Percentiles rank a stretch among this genome's conserved stretches.
Conservation (phyloP, 2,329 filamentous ascomycete species). For the Alternaria gansuensis region DNA sequence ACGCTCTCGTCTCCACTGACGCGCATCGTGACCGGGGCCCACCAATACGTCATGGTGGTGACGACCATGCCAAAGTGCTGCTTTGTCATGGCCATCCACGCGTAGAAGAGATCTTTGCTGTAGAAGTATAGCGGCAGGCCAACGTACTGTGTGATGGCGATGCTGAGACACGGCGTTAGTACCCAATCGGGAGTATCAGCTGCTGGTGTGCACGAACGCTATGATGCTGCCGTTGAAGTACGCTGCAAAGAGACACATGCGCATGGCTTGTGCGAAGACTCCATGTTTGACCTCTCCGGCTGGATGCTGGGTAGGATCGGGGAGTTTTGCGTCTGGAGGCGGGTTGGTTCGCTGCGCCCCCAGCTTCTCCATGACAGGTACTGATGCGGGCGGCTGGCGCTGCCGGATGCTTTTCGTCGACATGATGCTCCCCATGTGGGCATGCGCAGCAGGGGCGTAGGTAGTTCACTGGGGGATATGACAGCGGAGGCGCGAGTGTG, state of each 20-base stretch:
- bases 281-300: constrained; percentile 56
- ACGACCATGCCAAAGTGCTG: constrained; percentile 79
- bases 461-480: constrained; percentile 10
- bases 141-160: constrained; percentile 73
- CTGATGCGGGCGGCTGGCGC: constrained; percentile 44
- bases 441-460: constrained; percentile 8
- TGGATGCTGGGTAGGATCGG: constrained; percentile 38
- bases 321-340: constrained; percentile 10
- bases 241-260: constrained; percentile 56
- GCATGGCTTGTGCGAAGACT: constrained; percentile 53
- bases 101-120: constrained; percentile 78
- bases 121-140: constrained; percentile 77
- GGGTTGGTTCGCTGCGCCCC: constrained; percentile 25
- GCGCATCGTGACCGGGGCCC: constrained; percentile 80
- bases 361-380: constrained; percentile 28
- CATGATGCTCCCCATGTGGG: constrained; percentile 33
- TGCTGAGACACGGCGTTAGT: constrained; percentile 49
- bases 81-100: constrained; percentile 88
- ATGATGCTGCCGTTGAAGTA: constrained; percentile 58
- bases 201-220: constrained; percentile 42
- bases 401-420: constrained; percentile 43
- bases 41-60: constrained; percentile 83
- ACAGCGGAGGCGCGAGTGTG: constrained; percentile 17
- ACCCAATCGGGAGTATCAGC: constrained; percentile 26
- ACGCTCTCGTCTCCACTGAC: constrained; percentile 85